Evolutionary conservation across 768 basidiomycete species (phyloP).

Genomic region (Leccinum longicurvipes): DNA sequence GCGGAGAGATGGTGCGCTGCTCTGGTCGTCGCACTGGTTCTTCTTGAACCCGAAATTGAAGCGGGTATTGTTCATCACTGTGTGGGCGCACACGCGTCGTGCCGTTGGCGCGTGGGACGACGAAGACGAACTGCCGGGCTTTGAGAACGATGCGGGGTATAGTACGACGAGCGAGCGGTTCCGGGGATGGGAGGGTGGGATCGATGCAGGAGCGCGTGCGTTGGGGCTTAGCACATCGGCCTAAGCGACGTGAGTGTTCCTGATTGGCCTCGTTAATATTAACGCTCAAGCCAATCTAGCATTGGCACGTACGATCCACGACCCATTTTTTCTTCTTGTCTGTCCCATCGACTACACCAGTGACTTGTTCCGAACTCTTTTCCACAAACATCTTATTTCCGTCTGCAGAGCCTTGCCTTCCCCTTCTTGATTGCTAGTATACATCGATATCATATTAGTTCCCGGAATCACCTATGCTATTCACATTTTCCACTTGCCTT

Average conservation of each 20-base stretch:
- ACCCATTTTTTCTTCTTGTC: neutral
- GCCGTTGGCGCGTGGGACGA: slow-evolving; percentile 50
- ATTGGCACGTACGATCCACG: neutral
- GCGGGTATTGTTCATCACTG: slow-evolving; percentile 86
- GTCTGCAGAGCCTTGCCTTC: neutral
- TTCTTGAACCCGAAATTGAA: slow-evolving; percentile 92
- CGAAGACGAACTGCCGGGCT: slow-evolving; percentile 40
- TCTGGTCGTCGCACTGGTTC: slow-evolving; percentile 98
- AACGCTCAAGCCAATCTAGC: slow-evolving; percentile 12
- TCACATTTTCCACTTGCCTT: slow-evolving; percentile 15
- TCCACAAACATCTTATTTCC: neutral
- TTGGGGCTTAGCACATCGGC: slow-evolving; percentile 53
- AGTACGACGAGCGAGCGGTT: slow-evolving; percentile 54
- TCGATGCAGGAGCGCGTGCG: slow-evolving; percentile 79
- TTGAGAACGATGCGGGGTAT: slow-evolving; percentile 36
- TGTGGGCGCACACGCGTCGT: slow-evolving; percentile 80
- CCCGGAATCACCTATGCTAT: slow-evolving; percentile 8
- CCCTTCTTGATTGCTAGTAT: slow-evolving; percentile 4
- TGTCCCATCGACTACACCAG: no score
- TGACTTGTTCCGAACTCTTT: neutral
- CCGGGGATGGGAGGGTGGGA: slow-evolving; percentile 73
- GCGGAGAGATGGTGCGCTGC: slow-evolving; percentile 67
- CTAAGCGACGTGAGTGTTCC: slow-evolving; percentile 28
- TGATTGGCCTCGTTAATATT: slow-evolving; percentile 3
- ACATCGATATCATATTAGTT: slow-evolving; percentile 20